Base-by-base conservation (phyloP, 2,329 filamentous ascomycete species). In the Xylaria sp. region DNA sequence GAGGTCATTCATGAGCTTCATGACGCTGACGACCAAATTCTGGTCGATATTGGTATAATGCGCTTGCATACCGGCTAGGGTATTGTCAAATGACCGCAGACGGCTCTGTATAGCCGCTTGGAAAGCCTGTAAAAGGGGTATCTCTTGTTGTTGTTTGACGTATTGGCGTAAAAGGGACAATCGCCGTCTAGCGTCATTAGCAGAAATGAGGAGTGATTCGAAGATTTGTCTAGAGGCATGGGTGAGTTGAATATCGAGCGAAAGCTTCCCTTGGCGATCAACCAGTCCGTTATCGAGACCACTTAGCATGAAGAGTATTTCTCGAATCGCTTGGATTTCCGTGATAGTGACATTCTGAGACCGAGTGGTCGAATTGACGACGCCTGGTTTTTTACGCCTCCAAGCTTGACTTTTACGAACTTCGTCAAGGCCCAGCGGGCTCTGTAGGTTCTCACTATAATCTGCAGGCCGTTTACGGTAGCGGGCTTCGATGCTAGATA, bases 241-340 rank as follows among this genome's bases (percentile, higher is more conserved):
- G 0, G 79, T 75, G 31, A 88, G 80, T 65, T 87, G 83, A 63
- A 83, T 87, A 1, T 73, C 74, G 4, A 80, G 74, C 1, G 80
- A 77, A 0, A 83, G 82, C 6, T 77, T 71, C 15, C 81, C 82
- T 58, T 83, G 75, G 3, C 73, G 26, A 65, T 81, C 81, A 74
- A 94, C 97, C 0, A 97, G 77, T 1, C 89, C 90, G 2, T 92
- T 95, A 6, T 90, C 87, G 4, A 96, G 82, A 0, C 94, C 94
- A 63, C 89, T 88, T 0, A 98, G 85, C 93, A 97, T 97, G 74
- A 93, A 95, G 0, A 97, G 83, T 0, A 89, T 87, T 76, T 98
- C 94, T 57, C 93, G 88, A 31, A 94, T 82, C 11, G 90, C 83
- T 71, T 94, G 89, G 1, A 92, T 82, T 77, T 97, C 94, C 0